Percentiles rank a stretch among this genome's conserved stretches.
Conservation (phyloP, 768 basidiomycete species). For the Amanita fuliginea region DNA sequence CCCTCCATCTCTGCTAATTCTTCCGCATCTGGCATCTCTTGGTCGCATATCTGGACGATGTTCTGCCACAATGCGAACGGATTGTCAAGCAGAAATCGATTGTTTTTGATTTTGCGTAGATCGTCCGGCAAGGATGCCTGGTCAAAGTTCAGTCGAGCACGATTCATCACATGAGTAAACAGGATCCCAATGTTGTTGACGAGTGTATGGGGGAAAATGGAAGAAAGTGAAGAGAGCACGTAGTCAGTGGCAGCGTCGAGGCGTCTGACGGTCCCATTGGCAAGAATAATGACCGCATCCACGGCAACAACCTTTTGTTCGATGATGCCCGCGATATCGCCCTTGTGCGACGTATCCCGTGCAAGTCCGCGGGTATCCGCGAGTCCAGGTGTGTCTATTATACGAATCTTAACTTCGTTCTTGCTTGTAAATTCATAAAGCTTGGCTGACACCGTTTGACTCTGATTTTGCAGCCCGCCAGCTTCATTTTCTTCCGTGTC, state of each 20-base stretch:
- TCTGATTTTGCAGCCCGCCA: conserved; percentile 5
- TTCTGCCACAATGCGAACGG: conserved; percentile 8
- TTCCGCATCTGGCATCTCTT: background rate
- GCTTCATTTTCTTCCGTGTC: conserved; percentile 7
- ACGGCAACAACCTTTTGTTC: conserved; percentile 9
- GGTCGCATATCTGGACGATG: background rate
- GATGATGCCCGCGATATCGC: conserved; percentile 14
- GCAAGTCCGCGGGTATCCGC: conserved; percentile 17
- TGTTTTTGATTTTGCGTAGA: conserved; percentile 1
- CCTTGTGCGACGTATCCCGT: conserved; percentile 14
- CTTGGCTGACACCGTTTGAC: conserved; percentile 9
- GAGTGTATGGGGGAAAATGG: conserved; percentile 16
- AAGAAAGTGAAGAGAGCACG: conserved; percentile 12
- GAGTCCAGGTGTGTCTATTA: conserved; percentile 19
- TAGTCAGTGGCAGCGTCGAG: conserved; percentile 15
- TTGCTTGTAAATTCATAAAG: conserved; percentile 6
- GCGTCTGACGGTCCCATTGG: conserved; percentile 15
- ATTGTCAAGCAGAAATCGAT: conserved; percentile 7
- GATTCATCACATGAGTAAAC: conserved; percentile 14
- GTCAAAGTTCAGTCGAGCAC: conserved; percentile 14
- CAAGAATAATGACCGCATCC: conserved; percentile 17
- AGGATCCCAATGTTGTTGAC: conserved; percentile 16
- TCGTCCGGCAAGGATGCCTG: conserved; percentile 7
- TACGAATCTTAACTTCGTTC: conserved; percentile 9
- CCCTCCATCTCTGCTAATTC: background rate